A percentile compares a stretch with the other conserved stretches of the same genome.
phyloP scores from a whole-genome alignment of 2,329 filamentous ascomycete species.

The Microcera coccophila region DNA sequence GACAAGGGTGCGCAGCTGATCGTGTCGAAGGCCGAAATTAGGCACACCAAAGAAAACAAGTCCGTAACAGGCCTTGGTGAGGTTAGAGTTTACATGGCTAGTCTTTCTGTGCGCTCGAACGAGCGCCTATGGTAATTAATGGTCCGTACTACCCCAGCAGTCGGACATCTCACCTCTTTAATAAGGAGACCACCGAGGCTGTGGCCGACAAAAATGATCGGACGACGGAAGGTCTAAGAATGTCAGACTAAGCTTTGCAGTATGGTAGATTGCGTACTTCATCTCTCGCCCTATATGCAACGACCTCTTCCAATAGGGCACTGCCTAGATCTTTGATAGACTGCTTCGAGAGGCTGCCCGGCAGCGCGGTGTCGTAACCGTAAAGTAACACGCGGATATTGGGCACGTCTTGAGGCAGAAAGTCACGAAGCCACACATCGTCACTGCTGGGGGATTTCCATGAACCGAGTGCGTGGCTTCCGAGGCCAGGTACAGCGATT shows the following conservation, averaged over 20 bases:
- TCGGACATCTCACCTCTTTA: conserved; percentile 20
- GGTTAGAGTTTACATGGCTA: conserved; percentile 1
- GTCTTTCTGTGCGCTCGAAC: conserved; percentile 8
- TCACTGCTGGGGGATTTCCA: conserved; percentile 24
- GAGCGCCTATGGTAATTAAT: conserved; percentile 13
- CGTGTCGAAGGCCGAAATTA: conserved; percentile 23
- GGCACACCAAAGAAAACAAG: conserved; percentile 29
- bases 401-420: conserved; percentile 20
- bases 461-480: conserved; percentile 27
- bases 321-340: conserved; percentile 17
- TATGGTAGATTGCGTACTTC: conserved; percentile 6
- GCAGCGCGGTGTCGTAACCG: conserved; percentile 28
- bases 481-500: conserved; percentile 28
- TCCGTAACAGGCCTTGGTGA: conserved; percentile 18
- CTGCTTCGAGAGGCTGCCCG: conserved; percentile 17
- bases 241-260: no score
- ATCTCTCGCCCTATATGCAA: conserved; percentile 11
- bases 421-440: conserved; percentile 30
- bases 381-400: conserved; percentile 26
- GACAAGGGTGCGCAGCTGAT: conserved; percentile 18
- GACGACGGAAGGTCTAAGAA: conserved; percentile 5
- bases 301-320: conserved; percentile 12
- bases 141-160: no score
- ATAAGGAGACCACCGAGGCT: conserved; percentile 27
- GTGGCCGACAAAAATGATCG: conserved; percentile 15